Evolutionary conservation across 768 basidiomycete genomes (phyloP), one percentile per base, ranked within the genome.

Genomic region (Leucocoprinus leucothites): DNA sequence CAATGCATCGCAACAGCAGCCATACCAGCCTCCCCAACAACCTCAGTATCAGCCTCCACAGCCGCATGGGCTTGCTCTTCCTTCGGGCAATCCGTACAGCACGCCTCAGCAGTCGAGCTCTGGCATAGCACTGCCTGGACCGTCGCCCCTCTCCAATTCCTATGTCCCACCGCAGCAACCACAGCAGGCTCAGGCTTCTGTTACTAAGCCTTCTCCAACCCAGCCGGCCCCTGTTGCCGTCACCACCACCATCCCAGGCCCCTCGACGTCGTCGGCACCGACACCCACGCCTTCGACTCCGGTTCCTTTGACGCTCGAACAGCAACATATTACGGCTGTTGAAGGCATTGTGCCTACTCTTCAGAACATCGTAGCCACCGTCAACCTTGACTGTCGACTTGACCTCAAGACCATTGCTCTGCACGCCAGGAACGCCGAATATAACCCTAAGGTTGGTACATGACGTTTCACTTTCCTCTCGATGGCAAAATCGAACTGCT

Each of bases 291-390:
- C 87, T 1, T 76, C 88, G 0, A 87, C 90, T 0, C 86, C 89
- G 1, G 82, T 59, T 1, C 85, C 90, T 2, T 77, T 92, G 60
- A 91, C 90, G 1, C 86, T 91, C 57, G 91, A 94, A 70, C 91
- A 94, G 59, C 91, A 94, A 64, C 91, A 96, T 68, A 96, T 98
- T 63, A 97, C 94, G 14, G 93, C 94, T 41, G 94, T 96, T 16
- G 92, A 97, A 70, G 97, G 96, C 56, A 95, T 98, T 63, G 96
- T 98, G 7, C 97, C 96, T n/a, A 98, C 94, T 1, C 80, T 99
- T 49, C 96, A 99, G 82, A 99, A 98, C 74, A 98, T 98, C 58
- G 97, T 99, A 61, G 96, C 97, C 4, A 99, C 97, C 5, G 96
- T 98, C 70, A 98, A 98, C 66, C 82, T 99, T 24, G 96, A 97